Evolutionary conservation across 1,139 yeast species (phyloP).

Genomic region (Suhomyces coccinellae): DNA sequence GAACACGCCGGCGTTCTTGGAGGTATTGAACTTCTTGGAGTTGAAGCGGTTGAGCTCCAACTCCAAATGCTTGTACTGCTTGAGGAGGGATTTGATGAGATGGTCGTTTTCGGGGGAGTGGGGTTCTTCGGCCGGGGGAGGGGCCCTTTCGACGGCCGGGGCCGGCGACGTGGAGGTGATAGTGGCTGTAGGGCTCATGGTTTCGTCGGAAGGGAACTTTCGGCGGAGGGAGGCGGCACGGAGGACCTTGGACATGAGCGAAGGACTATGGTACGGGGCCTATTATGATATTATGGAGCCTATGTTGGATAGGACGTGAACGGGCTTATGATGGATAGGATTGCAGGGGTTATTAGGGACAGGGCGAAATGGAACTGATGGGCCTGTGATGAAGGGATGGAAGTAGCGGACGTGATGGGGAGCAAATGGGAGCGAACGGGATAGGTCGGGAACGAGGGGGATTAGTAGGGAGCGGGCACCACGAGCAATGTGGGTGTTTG

Average conservation of each 20-base stretch:
- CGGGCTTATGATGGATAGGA: too few species aligned
- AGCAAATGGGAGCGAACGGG: too few species aligned
- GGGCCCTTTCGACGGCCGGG: background rate
- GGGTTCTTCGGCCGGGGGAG: slow-evolving; percentile 6
- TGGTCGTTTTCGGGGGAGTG: slow-evolving; percentile 22
- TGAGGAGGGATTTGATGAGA: slow-evolving; percentile 31
- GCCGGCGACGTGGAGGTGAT: slow-evolving; percentile 6
- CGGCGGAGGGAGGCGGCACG: slow-evolving; percentile 5
- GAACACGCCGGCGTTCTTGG: slow-evolving; percentile 49
- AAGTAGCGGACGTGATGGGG: too few species aligned
- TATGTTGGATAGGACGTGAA: too few species aligned
- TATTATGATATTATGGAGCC: background rate
- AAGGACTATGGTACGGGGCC: background rate
- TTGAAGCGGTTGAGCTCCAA: slow-evolving; percentile 48
- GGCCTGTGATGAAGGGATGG: too few species aligned
- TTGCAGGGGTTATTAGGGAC: too few species aligned
- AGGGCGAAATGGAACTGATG: too few species aligned
- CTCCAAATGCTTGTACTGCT: slow-evolving; percentile 47
- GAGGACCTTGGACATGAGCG: slow-evolving; percentile 8
- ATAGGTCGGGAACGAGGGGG: too few species aligned
- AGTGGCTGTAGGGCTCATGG: slow-evolving; percentile 9
- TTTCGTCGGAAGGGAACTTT: background rate
- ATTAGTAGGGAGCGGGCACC: too few species aligned
- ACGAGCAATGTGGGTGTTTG: too few species aligned
- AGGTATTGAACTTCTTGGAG: slow-evolving; percentile 25